Evolutionary conservation across 148 eudicot genomes (phyloP).

Genomic region (Silene uniflora): DNA sequence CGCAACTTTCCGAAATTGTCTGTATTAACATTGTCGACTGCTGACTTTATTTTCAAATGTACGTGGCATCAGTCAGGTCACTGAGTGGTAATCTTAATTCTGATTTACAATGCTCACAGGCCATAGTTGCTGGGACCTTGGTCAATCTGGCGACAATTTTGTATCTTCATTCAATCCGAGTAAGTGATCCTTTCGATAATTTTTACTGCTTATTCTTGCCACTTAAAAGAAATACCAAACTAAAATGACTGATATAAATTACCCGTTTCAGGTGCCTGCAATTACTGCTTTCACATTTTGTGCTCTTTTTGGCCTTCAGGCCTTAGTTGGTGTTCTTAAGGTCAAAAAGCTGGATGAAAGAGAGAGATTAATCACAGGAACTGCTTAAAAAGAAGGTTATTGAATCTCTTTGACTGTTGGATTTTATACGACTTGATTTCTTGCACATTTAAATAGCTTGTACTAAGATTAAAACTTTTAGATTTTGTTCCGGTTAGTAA

Average conservation of each 20-base stretch:
- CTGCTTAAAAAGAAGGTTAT: constrained; percentile 65
- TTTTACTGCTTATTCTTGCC: constrained; percentile 4
- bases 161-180: constrained; percentile 73
- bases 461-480: not conserved
- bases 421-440: not conserved
- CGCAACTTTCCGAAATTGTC: not conserved
- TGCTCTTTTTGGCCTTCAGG: constrained; percentile 81
- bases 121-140: constrained; percentile 89
- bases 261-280: constrained; percentile 59
- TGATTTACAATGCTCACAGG: constrained; percentile 45
- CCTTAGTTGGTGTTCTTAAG: constrained; percentile 71
- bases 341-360: constrained; percentile 79
- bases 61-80: not conserved
- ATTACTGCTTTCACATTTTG: constrained; percentile 53
- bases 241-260: constrained; percentile 11
- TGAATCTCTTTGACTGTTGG: not conserved
- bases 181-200: constrained; percentile 31
- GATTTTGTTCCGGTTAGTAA: not conserved
- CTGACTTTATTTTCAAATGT: not conserved
- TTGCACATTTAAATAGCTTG: not conserved
- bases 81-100: not conserved
- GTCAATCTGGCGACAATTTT: constrained; percentile 88
- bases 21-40: not conserved
- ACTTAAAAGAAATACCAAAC: constrained; percentile 5
- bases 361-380: constrained; percentile 85